Evolutionary conservation across 306 rosid species (phyloP), one percentile per base, ranked within the genome.

Genomic region (Urtica urens): DNA sequence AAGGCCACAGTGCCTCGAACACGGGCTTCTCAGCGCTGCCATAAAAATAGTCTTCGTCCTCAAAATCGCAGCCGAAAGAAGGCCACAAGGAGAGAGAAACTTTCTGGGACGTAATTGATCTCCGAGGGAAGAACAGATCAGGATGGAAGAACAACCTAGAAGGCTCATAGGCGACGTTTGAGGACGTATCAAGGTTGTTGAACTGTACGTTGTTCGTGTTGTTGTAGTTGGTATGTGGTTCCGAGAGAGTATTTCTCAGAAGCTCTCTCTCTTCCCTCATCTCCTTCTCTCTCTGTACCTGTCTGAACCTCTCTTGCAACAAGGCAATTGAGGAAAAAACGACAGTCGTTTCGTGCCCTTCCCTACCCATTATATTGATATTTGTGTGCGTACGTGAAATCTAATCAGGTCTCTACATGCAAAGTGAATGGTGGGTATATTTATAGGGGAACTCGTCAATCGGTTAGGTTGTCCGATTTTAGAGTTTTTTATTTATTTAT

Each of bases 261-360:
- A 74, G 71, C 79, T 77, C 87, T 56, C 65, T 79, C 47, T 82
- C 87, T 30, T 85, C 81, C 31, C 99, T 85, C 87, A 85, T 81
- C 57, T 80, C 83, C 63, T 82, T 92, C 59, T 65, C 85, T 75
- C 82, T 92, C 62, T 85, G 78, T 21, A 92, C 44, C 55, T 82
- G 73, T 49, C 83, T 73, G 42, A 92, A 92, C 64, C 96, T 82
- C 73, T 92, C 93, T 71, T 85, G 99, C 38, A 92, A 63, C 28
- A 92, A 65, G 56, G 83, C 81, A 68, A 86, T 78, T 52, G 99
- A 85, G 49, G 95, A 84, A 58, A 50, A 72, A 63, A 61, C 27
- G 15, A 44, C 62, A 22, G 58, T 47, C 10, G 55, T 46, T 23
- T 71, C 76, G 13, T 75, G 72, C 45, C 27, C 68, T 60, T 78